Evolutionary conservation across 2,329 filamentous ascomycete species (phyloP).

Genomic region (Onygena corvina): DNA sequence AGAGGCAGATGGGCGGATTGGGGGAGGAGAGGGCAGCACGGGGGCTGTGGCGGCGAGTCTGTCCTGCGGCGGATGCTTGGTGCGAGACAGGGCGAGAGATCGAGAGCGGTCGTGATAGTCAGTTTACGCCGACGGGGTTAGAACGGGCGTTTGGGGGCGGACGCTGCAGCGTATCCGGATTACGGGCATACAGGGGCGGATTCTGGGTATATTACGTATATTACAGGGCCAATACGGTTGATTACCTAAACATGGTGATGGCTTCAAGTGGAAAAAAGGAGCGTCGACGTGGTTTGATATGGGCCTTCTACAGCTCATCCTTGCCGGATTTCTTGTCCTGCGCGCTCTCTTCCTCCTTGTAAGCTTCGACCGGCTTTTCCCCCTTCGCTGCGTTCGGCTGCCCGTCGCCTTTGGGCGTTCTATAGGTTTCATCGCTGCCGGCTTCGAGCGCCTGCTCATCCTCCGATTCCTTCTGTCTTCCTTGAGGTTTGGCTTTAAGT

Average conservation of each 20-base stretch:
- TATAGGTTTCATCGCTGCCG: constrained; percentile 32
- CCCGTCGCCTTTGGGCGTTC: neutral
- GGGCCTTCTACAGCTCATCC: constrained; percentile 1
- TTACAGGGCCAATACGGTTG: neutral
- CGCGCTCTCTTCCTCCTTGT: neutral
- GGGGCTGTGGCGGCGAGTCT: neutral
- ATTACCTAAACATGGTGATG: constrained; percentile 1
- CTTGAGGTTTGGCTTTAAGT: constrained; percentile 13
- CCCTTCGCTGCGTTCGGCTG: constrained; percentile 25
- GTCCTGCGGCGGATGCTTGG: neutral
- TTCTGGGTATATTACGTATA: neutral
- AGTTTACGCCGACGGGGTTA: neutral
- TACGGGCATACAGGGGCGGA: neutral
- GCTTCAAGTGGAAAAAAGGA: neutral
- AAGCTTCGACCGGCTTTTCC: neutral
- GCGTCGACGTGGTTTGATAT: neutral
- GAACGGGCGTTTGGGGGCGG: neutral
- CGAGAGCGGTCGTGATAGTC: neutral
- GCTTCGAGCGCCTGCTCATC: constrained; percentile 14
- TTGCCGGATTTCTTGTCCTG: neutral
- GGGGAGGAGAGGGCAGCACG: neutral
- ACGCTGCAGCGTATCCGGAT: neutral
- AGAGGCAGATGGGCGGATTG: neutral
- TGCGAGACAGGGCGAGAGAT: neutral
- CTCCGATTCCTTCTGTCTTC: neutral